Evolutionary conservation across 345 rosid species (phyloP).

Genomic region (Hibiscus trionum): DNA sequence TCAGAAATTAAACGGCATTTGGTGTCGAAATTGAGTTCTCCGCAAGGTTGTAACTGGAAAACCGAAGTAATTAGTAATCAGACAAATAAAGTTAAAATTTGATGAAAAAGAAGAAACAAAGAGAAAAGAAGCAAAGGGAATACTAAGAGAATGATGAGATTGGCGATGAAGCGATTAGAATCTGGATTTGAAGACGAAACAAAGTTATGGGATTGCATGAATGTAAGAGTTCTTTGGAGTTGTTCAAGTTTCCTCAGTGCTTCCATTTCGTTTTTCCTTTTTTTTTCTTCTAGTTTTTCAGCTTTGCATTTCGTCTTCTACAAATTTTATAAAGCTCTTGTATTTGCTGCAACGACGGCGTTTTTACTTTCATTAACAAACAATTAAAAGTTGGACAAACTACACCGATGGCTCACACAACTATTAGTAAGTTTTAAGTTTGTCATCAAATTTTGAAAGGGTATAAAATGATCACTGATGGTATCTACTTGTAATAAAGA

Average conservation of each 20-base stretch:
- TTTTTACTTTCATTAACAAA: neutral
- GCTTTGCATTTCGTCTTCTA: neutral
- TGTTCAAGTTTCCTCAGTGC: conserved; percentile 65
- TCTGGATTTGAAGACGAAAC: conserved; percentile 25
- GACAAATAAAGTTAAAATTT: neutral
- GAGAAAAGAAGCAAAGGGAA: neutral
- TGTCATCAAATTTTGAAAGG: too few species aligned
- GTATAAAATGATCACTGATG: too few species aligned
- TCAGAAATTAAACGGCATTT: conserved; percentile 38
- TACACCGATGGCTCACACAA: too few species aligned
- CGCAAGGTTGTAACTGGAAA: conserved; percentile 62
- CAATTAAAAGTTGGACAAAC: too few species aligned
- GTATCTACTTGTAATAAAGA: too few species aligned
- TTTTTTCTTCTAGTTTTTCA: too few species aligned
- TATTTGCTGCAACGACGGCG: neutral
- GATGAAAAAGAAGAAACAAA: neutral
- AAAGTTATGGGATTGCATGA: conserved; percentile 36
- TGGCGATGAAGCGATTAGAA: conserved; percentile 59
- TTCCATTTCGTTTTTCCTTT: conserved; percentile 36
- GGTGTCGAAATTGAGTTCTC: conserved; percentile 36
- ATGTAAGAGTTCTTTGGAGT: conserved; percentile 41
- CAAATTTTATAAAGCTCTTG: neutral
- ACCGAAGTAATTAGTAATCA: too few species aligned
- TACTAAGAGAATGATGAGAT: conserved; percentile 55
- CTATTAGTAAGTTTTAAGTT: too few species aligned